Conservation (phyloP, 2,329 filamentous ascomycete genomes). For the Penicillium olsonii region DNA sequence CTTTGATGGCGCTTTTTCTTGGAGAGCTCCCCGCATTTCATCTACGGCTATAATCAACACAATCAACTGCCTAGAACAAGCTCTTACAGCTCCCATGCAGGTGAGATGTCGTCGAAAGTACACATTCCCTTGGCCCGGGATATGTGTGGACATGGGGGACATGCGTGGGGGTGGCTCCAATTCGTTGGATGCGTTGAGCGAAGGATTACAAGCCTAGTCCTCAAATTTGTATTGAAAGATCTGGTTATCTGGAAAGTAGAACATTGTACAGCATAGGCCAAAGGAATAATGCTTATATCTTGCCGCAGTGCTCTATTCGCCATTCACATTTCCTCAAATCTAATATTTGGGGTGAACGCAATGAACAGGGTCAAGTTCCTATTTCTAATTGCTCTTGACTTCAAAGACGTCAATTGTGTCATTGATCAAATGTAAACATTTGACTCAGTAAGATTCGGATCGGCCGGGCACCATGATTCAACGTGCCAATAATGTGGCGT, state of each 20-base stretch:
- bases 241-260: no score
- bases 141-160: background rate
- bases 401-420: no score
- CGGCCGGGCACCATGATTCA: background rate
- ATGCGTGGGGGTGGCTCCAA: background rate
- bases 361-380: no score
- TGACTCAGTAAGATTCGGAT: background rate
- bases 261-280: no score
- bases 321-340: no score
- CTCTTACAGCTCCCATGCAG: background rate
- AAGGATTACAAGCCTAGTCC: background rate
- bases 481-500: background rate
- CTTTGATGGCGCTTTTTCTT: background rate
- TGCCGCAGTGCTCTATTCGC: no score
- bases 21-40: slow-evolving; percentile 3
- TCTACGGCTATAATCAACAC: background rate
- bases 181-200: no score
- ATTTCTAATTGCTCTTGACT: no score
- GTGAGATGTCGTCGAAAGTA: background rate
- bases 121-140: background rate
- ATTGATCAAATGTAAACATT: background rate
- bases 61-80: background rate
- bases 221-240: background rate
- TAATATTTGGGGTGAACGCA: no score
- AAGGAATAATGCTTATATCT: no score